Percentiles rank a stretch among this genome's conserved stretches.
Evolutionary conservation across 345 rosid species (phyloP).

Genomic region (Eucalyptus sp.): DNA sequence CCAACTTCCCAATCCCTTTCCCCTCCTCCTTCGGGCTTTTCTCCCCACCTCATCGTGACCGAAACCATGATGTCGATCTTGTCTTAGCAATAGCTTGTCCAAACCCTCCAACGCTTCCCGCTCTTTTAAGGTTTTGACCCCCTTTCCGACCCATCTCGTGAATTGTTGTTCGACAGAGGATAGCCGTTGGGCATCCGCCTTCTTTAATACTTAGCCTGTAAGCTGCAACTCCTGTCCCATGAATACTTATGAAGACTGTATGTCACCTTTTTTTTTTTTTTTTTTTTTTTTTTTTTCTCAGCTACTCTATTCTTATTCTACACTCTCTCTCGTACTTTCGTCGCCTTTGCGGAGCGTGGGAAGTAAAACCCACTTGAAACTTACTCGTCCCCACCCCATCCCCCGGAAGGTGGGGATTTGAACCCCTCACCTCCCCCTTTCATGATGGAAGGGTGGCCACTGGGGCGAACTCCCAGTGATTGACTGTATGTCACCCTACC

Average conservation of each 20-base stretch:
- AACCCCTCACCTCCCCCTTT: no score
- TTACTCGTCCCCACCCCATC: no score
- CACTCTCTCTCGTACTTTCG: no score
- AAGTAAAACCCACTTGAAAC: no score
- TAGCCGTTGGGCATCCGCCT: not conserved
- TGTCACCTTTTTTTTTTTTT: no score
- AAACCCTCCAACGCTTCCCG: not conserved
- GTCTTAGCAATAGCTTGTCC: not conserved
- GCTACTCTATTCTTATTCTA: no score
- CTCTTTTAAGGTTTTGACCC: not conserved
- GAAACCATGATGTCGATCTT: not conserved
- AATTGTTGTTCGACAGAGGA: not conserved
- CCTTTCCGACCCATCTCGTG: not conserved
- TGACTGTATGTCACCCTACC: not conserved
- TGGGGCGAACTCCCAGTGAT: no score
- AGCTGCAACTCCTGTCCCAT: no score
- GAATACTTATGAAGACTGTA: not conserved
- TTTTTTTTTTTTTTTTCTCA: no score
- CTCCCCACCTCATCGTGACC: not conserved
- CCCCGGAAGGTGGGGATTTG: no score
- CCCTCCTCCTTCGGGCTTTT: not conserved
- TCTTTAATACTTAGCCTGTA: not conserved
- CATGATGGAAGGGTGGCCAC: no score
- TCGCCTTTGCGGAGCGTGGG: no score
- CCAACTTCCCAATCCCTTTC: not conserved